Percentiles rank a stretch among this genome's conserved stretches.
Conservation (phyloP, 2,329 filamentous ascomycete genomes). For the Fusarium coffeatum region DNA sequence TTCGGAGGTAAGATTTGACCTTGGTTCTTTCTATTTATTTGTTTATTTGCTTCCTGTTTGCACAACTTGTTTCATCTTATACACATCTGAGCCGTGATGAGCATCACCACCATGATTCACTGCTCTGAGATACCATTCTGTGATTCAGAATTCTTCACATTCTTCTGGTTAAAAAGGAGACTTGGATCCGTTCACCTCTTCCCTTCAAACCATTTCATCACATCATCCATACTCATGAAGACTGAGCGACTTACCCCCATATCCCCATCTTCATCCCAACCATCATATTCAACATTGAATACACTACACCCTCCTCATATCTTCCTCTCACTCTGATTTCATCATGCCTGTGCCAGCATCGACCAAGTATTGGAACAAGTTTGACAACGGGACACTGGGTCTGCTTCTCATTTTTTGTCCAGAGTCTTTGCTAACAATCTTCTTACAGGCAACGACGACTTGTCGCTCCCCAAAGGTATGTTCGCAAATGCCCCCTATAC, state of each 20-base stretch:
- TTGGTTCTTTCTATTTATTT: slow-evolving; percentile 9
- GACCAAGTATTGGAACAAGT: slow-evolving; percentile 47
- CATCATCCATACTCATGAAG: slow-evolving; percentile 6
- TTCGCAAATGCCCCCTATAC: neutral
- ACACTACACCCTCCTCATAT: neutral
- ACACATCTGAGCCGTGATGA: slow-evolving; percentile 11
- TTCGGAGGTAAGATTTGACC: slow-evolving; percentile 68
- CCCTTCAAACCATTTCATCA: neutral
- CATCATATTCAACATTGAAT: neutral
- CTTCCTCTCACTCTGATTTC: neutral
- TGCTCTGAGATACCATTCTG: neutral
- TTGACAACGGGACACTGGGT: slow-evolving; percentile 40
- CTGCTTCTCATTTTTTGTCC: slow-evolving; percentile 11
- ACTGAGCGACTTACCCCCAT: neutral
- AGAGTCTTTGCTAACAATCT: slow-evolving; percentile 48
- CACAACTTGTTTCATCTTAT: neutral
- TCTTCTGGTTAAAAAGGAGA: slow-evolving; percentile 9
- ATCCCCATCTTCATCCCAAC: slow-evolving; percentile 23
- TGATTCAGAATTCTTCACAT: neutral
- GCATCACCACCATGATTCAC: slow-evolving; percentile 30
- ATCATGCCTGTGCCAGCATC: slow-evolving; percentile 37
- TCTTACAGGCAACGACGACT: slow-evolving; percentile 69
- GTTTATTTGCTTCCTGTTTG: slow-evolving; percentile 12
- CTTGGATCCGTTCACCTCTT: neutral
- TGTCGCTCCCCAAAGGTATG: slow-evolving; percentile 73